Percentiles rank a stretch among this genome's conserved stretches.
phyloP scores from a whole-genome alignment of 345 rosid genomes.

The Aurinia saxatilis region DNA sequence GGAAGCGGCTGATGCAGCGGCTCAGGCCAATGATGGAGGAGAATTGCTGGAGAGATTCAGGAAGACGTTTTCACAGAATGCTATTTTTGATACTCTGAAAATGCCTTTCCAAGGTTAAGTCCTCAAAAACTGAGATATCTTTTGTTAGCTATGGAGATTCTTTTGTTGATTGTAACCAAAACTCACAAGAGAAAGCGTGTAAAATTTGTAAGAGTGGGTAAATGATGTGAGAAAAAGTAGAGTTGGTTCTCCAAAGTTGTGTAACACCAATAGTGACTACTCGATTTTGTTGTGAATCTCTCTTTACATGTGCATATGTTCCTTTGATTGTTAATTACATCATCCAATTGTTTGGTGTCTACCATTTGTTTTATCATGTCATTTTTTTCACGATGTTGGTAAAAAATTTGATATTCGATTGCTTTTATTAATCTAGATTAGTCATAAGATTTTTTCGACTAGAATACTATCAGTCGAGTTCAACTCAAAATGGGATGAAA shows the following conservation, averaged over 20 bases:
- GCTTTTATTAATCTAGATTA: too few relatives aligned
- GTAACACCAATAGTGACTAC: background rate
- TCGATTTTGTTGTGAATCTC: background rate
- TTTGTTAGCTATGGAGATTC: background rate
- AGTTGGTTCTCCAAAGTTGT: conserved; percentile 1
- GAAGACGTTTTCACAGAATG: conserved; percentile 75
- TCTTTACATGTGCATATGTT: background rate
- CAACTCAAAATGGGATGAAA: too few relatives aligned
- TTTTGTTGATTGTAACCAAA: conserved; percentile 17
- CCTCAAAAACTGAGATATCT: background rate
- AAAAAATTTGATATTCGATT: too few relatives aligned
- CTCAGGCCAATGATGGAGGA: conserved; percentile 94
- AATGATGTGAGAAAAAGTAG: conserved; percentile 5
- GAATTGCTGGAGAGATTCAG: conserved; percentile 85
- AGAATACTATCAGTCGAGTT: too few relatives aligned
- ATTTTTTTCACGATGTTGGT: too few relatives aligned
- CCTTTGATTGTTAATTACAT: background rate
- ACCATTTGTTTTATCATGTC: too few relatives aligned
- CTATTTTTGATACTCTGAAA: conserved; percentile 81
- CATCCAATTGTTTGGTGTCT: background rate
- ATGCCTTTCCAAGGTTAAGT: conserved; percentile 69
- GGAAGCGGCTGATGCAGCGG: conserved; percentile 98
- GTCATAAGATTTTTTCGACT: too few relatives aligned
- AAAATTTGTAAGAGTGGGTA: background rate
- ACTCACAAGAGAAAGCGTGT: conserved; percentile 7